These are phyloP conservation scores for Veloboletus limbatus DNA, from an alignment of 1,284 basidiomycete species.

Conservation along the genomic window DNA sequence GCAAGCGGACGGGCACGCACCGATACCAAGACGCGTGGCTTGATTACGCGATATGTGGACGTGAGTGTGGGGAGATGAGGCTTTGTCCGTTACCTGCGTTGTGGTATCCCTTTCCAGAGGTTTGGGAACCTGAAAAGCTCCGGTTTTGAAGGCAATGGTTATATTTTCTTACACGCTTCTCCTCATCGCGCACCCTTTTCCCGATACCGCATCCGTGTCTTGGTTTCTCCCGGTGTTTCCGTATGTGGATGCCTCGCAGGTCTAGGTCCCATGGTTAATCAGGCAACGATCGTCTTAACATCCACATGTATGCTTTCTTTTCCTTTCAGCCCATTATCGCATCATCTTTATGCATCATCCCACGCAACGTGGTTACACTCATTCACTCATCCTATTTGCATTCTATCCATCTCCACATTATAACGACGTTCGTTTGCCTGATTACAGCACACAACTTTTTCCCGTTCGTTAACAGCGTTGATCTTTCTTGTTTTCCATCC, in stretches of 20 bases:
- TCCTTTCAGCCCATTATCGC: conserved; percentile 1
- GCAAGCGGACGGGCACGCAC: conserved; percentile 33
- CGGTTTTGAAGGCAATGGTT: conserved; percentile 20
- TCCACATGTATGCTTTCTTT: conserved; percentile 12
- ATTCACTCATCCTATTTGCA: conserved; percentile 17
- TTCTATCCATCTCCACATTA: conserved; percentile 6
- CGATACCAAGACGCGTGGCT: conserved; percentile 37
- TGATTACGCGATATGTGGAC: conserved; percentile 29
- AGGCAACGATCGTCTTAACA: conserved; percentile 10
- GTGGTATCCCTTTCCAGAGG: conserved; percentile 35
- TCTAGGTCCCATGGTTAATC: conserved; percentile 18
- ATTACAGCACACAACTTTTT: conserved; percentile 8
- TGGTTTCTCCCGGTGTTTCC: conserved; percentile 2
- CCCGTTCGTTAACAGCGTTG: conserved; percentile 11
- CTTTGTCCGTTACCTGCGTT: conserved; percentile 25
- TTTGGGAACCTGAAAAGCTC: conserved; percentile 28
- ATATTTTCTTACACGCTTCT: neutral
- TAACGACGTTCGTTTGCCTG: conserved; percentile 6
- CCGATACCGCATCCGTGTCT: neutral
- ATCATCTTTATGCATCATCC: conserved; percentile 17
- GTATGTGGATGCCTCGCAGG: conserved; percentile 16
- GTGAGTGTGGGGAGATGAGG: conserved; percentile 19
- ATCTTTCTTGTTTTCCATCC: conserved; percentile 4
- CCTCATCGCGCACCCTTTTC: neutral
- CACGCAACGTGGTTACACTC: conserved; percentile 10